Conservation (phyloP, 768 basidiomycete genomes). For the Paxillus ammoniavirescens region DNA sequence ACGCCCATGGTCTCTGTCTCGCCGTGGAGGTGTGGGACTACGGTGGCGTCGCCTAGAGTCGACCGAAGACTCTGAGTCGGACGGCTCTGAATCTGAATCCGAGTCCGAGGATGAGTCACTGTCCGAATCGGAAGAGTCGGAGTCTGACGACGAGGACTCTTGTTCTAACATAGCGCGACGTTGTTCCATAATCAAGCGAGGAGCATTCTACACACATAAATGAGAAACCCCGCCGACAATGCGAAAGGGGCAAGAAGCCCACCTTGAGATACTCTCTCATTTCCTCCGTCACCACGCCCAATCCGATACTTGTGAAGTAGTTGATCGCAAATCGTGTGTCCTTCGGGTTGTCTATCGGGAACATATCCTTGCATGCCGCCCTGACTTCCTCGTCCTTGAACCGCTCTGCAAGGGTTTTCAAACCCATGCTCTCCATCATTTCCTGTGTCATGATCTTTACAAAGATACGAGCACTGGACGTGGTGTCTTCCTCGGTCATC, state of each 20-base stretch:
- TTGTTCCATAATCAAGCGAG: constrained; percentile 90
- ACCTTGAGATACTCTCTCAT: constrained; percentile 97
- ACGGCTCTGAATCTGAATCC: constrained; percentile 36
- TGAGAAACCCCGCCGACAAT: background rate
- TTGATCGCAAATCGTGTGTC: constrained; percentile 96
- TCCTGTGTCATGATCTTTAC: constrained; percentile 96
- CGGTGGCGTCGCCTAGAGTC: constrained; percentile 29
- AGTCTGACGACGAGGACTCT: constrained; percentile 45
- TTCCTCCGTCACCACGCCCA: constrained; percentile 89
- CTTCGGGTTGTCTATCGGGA: constrained; percentile 95
- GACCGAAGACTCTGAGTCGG: constrained; percentile 37
- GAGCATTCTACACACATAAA: constrained; percentile 69
- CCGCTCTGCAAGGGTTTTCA: constrained; percentile 81
- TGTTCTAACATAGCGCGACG: constrained; percentile 84
- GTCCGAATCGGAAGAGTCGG: constrained; percentile 34
- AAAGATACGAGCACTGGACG: constrained; percentile 94
- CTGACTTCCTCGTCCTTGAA: constrained; percentile 87
- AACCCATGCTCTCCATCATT: constrained; percentile 91
- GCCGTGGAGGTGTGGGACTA: constrained; percentile 33
- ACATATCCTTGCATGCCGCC: constrained; percentile 75
- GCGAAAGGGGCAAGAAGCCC: constrained; percentile 23
- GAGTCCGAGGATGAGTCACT: constrained; percentile 31
- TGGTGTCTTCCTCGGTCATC: constrained; percentile 98
- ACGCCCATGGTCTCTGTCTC: constrained; percentile 18
- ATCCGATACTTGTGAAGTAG: constrained; percentile 93